These are phyloP conservation scores for Vararia minispora DNA, from an alignment of 768 basidiomycete species.

Conservation along the genomic window DNA sequence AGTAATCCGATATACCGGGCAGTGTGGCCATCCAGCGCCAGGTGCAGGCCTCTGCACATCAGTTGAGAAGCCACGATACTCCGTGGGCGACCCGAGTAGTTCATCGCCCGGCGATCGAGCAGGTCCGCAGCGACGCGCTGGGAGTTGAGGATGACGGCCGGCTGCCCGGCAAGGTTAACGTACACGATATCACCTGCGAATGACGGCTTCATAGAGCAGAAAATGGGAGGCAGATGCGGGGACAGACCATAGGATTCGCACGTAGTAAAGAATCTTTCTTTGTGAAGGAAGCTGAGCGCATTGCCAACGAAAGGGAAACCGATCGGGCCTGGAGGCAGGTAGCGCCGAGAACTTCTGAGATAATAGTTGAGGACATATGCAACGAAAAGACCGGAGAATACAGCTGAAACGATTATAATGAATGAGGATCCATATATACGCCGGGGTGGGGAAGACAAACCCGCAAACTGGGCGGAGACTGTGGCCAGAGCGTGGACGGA, in stretches of 20 bases:
- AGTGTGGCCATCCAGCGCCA: slow-evolving; percentile 10
- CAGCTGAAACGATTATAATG: too few relatives aligned
- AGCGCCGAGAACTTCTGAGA: slow-evolving; percentile 5
- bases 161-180: slow-evolving; percentile 12
- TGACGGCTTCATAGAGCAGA: background rate
- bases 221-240: background rate
- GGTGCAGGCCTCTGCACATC: slow-evolving; percentile 10
- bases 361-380: background rate
- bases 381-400: background rate
- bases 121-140: slow-evolving; percentile 19
- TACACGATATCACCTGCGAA: slow-evolving; percentile 13
- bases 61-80: slow-evolving; percentile 12
- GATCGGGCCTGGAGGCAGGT: slow-evolving; percentile 3
- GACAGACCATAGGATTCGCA: slow-evolving; percentile 7
- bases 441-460: too few relatives aligned
- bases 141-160: slow-evolving; percentile 19
- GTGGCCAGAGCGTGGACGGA: too few relatives aligned
- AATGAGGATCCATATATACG: too few relatives aligned
- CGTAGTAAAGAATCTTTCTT: slow-evolving; percentile 1
- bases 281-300: background rate
- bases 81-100: slow-evolving; percentile 20
- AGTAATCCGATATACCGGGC: slow-evolving; percentile 4
- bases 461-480: too few relatives aligned
- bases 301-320: slow-evolving; percentile 8
- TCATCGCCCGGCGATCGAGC: slow-evolving; percentile 19